Base-by-base conservation (phyloP, 2,329 filamentous ascomycete species). In the Phaeosphaeria sp. region DNA sequence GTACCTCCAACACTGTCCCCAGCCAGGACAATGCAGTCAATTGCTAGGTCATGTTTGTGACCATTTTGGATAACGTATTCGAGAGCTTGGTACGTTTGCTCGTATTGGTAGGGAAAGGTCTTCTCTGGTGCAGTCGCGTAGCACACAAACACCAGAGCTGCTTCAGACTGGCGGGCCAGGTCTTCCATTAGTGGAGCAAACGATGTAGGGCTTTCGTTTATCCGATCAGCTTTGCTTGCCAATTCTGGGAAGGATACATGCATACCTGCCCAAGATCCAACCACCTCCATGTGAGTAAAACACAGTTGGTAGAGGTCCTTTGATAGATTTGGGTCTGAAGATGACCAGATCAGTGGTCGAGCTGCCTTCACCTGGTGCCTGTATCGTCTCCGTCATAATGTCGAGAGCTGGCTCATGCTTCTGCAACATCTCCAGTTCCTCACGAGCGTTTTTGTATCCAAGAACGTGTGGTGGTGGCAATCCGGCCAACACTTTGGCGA, bases 281-380 rank as follows among this genome's bases (percentile, higher is more conserved):
- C 43, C 22, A 9, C 43, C 43, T 46, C 43, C 43, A 46, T 46
- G 43, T 23, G 43, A 46, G 23, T 46, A 46, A 23, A 46, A 46
- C 21, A 46, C 43, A 7, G 23, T 46, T 7, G 43, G 43, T 17
- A 22, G 20, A 25, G 23, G 13, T 13, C 23, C 23, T 9, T 22
- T 13, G 3, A 25, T 17, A 6, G 10, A 46, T 9, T 25, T 46
- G 15, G 20, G 21, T 25, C 43, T 23, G 13, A 46, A 46, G 21
- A 46, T 23, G 7, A 46, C 22, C 23, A 46, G 30, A 36, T 36
- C 21, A n/a, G 43, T 46, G 6, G 21, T 25, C 43, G 43, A 25
- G 13, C 21, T 21, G 20, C 43, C 43, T 25, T 46, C 21, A 5
- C 21, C 43, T 4, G 43, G 43, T 7, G 20, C 43, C 9, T 46